phyloP scores from a whole-genome alignment of 2,329 filamentous ascomycete genomes.

The Ceratocystis cubensis region DNA sequence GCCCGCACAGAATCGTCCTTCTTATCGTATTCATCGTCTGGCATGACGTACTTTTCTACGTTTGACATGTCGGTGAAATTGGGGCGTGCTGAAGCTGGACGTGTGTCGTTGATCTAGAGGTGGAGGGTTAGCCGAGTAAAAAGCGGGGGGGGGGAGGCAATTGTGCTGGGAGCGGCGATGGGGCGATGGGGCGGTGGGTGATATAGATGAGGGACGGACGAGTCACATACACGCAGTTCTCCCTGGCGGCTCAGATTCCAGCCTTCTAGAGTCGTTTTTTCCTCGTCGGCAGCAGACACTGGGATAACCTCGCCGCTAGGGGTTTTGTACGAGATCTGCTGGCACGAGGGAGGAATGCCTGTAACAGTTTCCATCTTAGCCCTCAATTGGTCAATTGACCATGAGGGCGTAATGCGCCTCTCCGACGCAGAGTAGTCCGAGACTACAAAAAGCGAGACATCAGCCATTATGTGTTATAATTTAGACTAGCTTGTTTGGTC shows the following conservation, averaged over 20 bases:
- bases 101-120: conserved; percentile 61
- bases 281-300: conserved; percentile 61
- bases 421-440: conserved; percentile 73
- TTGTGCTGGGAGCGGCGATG: not conserved
- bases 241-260: conserved; percentile 63
- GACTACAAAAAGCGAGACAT: conserved; percentile 61
- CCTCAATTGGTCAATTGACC: conserved; percentile 77
- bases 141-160: not conserved
- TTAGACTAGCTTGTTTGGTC: not conserved
- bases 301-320: conserved; percentile 44
- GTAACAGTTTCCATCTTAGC: conserved; percentile 84
- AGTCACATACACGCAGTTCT: conserved; percentile 60
- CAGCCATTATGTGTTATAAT: conserved; percentile 40
- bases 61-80: conserved; percentile 71
- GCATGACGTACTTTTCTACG: conserved; percentile 84
- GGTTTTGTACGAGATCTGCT: conserved; percentile 61
- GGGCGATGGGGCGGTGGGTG: not conserved
- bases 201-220: not conserved
- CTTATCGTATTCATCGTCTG: conserved; percentile 71
- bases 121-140: not conserved
- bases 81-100: conserved; percentile 59
- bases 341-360: conserved; percentile 69
- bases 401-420: conserved; percentile 81
- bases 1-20: conserved; percentile 80
- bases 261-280: conserved; percentile 48